A percentile compares a stretch with the other conserved stretches of the same genome.
These are phyloP conservation scores for Penicillium sp. DNA, from an alignment of 2,329 filamentous ascomycete genomes.

Conservation along the genomic window DNA sequence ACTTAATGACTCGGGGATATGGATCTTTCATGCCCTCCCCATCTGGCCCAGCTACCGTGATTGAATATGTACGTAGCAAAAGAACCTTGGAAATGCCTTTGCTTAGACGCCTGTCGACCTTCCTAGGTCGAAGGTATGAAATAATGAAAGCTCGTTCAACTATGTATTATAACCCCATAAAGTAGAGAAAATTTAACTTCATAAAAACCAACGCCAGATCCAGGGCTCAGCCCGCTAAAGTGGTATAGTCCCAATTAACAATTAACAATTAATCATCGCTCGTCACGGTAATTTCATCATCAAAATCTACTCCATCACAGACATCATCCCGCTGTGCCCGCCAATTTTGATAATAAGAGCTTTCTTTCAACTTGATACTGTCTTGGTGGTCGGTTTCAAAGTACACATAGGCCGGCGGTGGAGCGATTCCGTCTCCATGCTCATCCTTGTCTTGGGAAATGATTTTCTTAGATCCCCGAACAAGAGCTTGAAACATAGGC, in stretches of 20 bases:
- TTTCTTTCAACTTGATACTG: constrained; percentile 32
- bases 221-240: not conserved
- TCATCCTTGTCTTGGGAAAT: constrained; percentile 2
- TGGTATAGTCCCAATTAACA: not conserved
- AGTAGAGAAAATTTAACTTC: not conserved
- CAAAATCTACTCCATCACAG: constrained; percentile 40
- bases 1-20: not conserved
- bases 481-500: constrained; percentile 34
- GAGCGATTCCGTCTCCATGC: not conserved
- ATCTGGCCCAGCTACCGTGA: not conserved
- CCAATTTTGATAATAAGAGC: constrained; percentile 40
- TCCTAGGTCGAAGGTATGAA: too few species aligned
- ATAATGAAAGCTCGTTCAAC: too few species aligned
- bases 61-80: not conserved
- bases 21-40: not conserved
- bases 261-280: constrained; percentile 18
- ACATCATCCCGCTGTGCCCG: constrained; percentile 36
- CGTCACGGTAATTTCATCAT: constrained; percentile 20
- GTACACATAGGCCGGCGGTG: constrained; percentile 40
- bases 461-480: constrained; percentile 28
- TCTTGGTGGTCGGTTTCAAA: constrained; percentile 40
- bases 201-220: not conserved
- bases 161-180: too few species aligned
- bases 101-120: too few species aligned
- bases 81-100: not conserved